These are phyloP conservation scores for Gymnopilus junonius DNA, from an alignment of 768 basidiomycete species.

Conservation along the genomic window DNA sequence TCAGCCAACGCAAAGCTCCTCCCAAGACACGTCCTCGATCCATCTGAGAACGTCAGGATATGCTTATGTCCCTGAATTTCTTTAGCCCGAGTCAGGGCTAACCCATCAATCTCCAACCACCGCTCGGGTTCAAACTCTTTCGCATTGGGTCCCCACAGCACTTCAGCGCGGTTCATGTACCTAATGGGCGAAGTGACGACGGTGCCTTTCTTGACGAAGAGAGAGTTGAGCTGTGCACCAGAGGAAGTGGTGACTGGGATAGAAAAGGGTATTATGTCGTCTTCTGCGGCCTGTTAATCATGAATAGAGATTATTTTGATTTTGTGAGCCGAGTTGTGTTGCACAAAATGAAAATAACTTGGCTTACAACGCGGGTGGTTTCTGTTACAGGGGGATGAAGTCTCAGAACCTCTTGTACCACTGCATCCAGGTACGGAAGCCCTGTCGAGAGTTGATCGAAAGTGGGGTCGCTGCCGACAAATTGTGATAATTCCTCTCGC, in stretches of 20 bases:
- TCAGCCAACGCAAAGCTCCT: conserved; percentile 50
- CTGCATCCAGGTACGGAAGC: conserved; percentile 60
- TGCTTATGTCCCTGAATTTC: conserved; percentile 54
- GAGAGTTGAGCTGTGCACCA: conserved; percentile 40
- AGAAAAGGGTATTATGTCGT: conserved; percentile 64
- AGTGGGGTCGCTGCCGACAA: conserved; percentile 48
- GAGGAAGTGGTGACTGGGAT: conserved; percentile 47
- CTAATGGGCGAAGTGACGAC: conserved; percentile 45
- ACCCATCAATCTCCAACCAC: conserved; percentile 51
- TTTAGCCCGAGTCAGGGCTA: conserved; percentile 26
- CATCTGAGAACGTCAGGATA: conserved; percentile 55
- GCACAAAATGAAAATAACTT: background rate
- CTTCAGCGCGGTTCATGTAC: conserved; percentile 52
- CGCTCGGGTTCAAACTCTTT: conserved; percentile 65
- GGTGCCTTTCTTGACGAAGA: conserved; percentile 54
- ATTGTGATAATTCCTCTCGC: conserved; percentile 50
- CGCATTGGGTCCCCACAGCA: conserved; percentile 65
- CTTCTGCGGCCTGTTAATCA: conserved; percentile 43
- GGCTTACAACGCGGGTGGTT: conserved; percentile 42
- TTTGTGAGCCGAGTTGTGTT: background rate
- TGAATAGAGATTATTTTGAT: background rate
- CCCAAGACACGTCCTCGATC: conserved; percentile 54
- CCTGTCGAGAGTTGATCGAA: conserved; percentile 55
- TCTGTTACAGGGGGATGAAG: conserved; percentile 41
- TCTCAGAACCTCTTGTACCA: conserved; percentile 46